Evolutionary conservation across 2,329 filamentous ascomycete genomes (phyloP).

Genomic region (Phoma sp.): DNA sequence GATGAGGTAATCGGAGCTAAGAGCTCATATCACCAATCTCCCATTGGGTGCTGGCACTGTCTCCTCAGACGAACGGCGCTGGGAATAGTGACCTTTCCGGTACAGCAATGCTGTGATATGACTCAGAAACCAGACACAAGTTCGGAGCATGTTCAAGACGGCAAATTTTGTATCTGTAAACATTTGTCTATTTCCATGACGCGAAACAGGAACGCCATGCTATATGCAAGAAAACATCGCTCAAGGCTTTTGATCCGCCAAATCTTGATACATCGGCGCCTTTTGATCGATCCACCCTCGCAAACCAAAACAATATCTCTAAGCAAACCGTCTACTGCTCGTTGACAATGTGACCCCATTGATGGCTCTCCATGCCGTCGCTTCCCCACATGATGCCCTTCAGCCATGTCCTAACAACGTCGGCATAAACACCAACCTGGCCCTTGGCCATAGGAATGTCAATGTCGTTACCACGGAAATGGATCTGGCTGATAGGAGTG

Average conservation of each 20-base stretch:
- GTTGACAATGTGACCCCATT: constrained; percentile 57
- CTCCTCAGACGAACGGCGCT: neutral
- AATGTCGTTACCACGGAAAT: constrained; percentile 55
- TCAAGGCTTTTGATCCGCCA: neutral
- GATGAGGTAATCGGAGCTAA: constrained; percentile 35
- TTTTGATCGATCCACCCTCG: neutral
- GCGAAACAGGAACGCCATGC: constrained; percentile 13
- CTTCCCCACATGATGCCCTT: constrained; percentile 59
- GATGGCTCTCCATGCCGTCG: constrained; percentile 51
- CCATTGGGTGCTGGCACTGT: constrained; percentile 1
- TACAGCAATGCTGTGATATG: too few species aligned
- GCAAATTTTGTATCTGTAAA: neutral
- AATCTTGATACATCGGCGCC: neutral
- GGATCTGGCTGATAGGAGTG: constrained; percentile 55
- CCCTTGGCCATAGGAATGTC: constrained; percentile 53
- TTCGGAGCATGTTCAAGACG: too few species aligned
- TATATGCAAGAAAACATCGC: constrained; percentile 6
- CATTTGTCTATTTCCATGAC: constrained; percentile 3
- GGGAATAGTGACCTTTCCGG: too few species aligned
- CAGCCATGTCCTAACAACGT: constrained; percentile 55
- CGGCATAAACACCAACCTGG: constrained; percentile 53
- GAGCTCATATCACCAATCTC: constrained; percentile 20
- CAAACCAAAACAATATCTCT: neutral
- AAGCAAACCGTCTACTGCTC: constrained; percentile 35
- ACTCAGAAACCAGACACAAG: too few species aligned